Evolutionary conservation across 805 yeast genomes (phyloP), one percentile per base, ranked within the genome.

Genomic region (Candida suzukii): DNA sequence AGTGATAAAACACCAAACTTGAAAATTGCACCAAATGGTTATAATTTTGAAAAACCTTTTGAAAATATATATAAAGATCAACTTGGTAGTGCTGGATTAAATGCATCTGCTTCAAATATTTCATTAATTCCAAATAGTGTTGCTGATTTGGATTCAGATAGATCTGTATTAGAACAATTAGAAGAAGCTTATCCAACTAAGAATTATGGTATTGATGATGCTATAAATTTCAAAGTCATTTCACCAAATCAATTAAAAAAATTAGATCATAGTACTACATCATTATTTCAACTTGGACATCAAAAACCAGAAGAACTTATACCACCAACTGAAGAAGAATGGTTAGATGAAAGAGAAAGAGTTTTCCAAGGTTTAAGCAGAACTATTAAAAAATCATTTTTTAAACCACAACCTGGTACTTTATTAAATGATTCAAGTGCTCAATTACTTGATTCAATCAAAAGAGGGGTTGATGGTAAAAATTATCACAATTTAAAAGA

Each of bases 381-480:
- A 44, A 59, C 63, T 4, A 65, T 83, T 55, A 81, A 78, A 57
- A 73, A 80, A 35, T 70, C 80, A 21, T 87, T 83, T 61, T 73
- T 83, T 41, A 80, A 78, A 48, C 95, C 95, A 0, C 61, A 70
- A 1, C 95, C 95, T 2, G 82, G 82, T n/a, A 63, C 78, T 2
- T 61, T 65, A 19, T 54, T 87, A 54, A 73, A 75, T 11, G 67
- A 67, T 8, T 80, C 76, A 33, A 76, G 75, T 42, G 67, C 68
- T 29, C 76, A 75, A 49, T 57, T 68, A 42, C 61, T 87, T 35
- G 95, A 87, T 59, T 75, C 84, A 40, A 80, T 87, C 37, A 69
- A 74, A 37, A 71, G 95, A 50, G 91, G 95, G 12, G 95, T 87
- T 16, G 95, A 87, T 60, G 95, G 95, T 8, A 18, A 18, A 22